phyloP scores from a whole-genome alignment of 305 asterid species.

The Vinca major region DNA sequence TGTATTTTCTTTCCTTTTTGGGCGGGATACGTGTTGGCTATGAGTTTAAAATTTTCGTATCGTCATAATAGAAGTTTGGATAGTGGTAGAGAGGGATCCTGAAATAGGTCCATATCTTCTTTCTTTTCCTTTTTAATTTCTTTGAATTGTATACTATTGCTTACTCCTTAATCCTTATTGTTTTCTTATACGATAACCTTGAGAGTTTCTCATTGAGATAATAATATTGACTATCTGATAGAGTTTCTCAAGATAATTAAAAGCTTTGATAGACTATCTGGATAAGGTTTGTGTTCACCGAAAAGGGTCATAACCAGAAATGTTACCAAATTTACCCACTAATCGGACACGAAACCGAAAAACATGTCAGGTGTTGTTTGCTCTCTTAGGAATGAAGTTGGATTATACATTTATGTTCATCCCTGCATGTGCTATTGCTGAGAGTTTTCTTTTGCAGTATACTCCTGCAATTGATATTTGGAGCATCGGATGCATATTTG shows the following conservation, averaged over 20 bases:
- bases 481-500: constrained; percentile 52
- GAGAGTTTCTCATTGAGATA: neutral
- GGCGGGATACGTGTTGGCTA: neutral
- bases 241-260: neutral
- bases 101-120: neutral
- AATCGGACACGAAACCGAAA: neutral
- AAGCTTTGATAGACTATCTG: neutral
- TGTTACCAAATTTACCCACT: neutral
- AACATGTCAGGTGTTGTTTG: neutral
- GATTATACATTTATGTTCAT: constrained; percentile 1
- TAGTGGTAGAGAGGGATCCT: neutral
- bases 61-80: neutral
- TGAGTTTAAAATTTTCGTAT: constrained; percentile 1
- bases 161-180: neutral
- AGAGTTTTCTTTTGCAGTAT: constrained; percentile 31
- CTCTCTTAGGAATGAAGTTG: constrained; percentile 9
- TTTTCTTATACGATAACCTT: no score
- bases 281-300: neutral
- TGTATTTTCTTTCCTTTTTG: neutral
- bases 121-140: neutral
- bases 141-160: neutral
- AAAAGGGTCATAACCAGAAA: constrained; percentile 1
- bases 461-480: constrained; percentile 47
- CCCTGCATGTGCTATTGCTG: constrained; percentile 10
- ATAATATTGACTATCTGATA: neutral